phyloP scores from a whole-genome alignment of 2,329 filamentous ascomycete species.

The Parafenestella ontariensis region DNA sequence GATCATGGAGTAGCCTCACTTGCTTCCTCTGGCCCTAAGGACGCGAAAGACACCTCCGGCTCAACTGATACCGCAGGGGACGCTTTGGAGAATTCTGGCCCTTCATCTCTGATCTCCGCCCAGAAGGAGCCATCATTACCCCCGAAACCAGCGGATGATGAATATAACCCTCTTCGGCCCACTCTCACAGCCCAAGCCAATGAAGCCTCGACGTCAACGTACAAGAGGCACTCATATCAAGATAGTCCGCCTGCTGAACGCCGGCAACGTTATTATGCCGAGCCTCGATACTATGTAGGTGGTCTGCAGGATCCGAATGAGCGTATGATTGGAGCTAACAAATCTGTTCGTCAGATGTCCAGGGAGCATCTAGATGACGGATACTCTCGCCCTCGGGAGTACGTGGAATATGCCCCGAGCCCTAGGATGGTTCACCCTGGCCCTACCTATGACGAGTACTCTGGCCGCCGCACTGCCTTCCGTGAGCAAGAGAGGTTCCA shows the following conservation, averaged over 20 bases:
- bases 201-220: conserved; percentile 18
- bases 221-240: conserved; percentile 31
- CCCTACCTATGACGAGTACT: conserved; percentile 39
- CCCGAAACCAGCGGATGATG: conserved; percentile 50
- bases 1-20: conserved; percentile 33
- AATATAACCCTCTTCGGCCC: conserved; percentile 57
- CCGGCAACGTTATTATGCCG: conserved; percentile 37
- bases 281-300: conserved; percentile 48
- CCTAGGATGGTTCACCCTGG: conserved; percentile 36
- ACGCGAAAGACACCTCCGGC: conserved; percentile 33
- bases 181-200: conserved; percentile 28
- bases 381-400: conserved; percentile 34
- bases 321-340: conserved; percentile 22
- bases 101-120: conserved; percentile 25
- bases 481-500: conserved; percentile 43
- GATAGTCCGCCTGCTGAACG: conserved; percentile 37
- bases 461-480: conserved; percentile 39
- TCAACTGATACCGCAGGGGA: conserved; percentile 24
- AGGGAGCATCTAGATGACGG: conserved; percentile 39
- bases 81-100: conserved; percentile 27
- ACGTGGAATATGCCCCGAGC: conserved; percentile 39
- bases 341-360: conserved; percentile 25
- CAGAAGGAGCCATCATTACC: conserved; percentile 45
- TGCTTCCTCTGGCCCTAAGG: conserved; percentile 39
- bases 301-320: conserved; percentile 4